Base-by-base conservation (phyloP, 83 land plant genomes). In the Diphasiastrum complanatum region DNA sequence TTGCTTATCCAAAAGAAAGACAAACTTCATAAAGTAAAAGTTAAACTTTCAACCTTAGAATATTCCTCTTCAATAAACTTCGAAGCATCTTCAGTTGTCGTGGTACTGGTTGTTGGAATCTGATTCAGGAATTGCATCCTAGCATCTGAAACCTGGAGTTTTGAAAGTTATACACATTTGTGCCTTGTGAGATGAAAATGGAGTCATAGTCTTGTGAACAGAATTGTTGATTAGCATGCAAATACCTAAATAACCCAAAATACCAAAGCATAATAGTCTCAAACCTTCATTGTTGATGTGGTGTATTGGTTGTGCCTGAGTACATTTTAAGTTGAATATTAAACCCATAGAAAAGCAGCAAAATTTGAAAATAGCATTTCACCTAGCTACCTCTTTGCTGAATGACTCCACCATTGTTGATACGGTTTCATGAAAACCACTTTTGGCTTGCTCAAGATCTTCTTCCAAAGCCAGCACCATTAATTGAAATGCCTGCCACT, bases 331-430 rank as follows among this genome's bases (percentile, higher is more conserved):
- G 18, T 14, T 18, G 12, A 41, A 41, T 1, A 14, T 18, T 18
- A 14, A 41, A 1, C n/a, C n/a, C 45, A 41, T 18, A 41, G 18
- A 18, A 14, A 14, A 14, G 45, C 45, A 14, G 45, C 1, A 18
- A 14, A 41, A 14, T n/a, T n/a, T n/a, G n/a, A n/a, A n/a, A n/a
- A n/a, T n/a, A n/a, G n/a, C n/a, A n/a, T n/a, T n/a, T n/a, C n/a
- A n/a, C n/a, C n/a, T n/a, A n/a, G n/a, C n/a, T 19, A 65, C 68
- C 64, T 65, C 68, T 65, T 65, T 65, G 10, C 37, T 35, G 61
- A 52, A 65, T 2, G 61, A 38, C 2, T 65, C 61, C 40, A 65
- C 68, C 64, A 65, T 33, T 8, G 31, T 61, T n/a, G 48, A 65
- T 11, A 65, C 36, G 19, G 68, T 65, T 19, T 65, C 68, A 65